Evolutionary conservation across 352 stramenopile species (phyloP).

Genomic region (Phytophthora agathidicida): DNA sequence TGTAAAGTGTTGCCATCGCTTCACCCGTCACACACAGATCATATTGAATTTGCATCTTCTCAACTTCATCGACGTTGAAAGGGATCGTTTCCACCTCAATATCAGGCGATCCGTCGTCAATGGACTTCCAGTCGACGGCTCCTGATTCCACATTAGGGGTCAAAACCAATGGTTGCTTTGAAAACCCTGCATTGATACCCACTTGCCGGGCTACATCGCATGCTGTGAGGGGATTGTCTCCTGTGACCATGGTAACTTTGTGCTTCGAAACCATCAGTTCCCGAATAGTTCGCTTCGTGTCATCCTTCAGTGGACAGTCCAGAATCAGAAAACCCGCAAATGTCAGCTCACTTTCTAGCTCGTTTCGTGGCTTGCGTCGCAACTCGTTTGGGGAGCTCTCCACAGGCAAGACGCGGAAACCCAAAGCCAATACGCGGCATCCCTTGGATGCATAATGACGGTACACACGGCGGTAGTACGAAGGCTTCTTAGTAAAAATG

Average conservation of each 20-base stretch:
- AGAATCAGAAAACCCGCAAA: slow-evolving; percentile 96
- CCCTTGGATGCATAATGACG: slow-evolving; percentile 80
- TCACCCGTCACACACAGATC: slow-evolving; percentile 88
- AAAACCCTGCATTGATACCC: slow-evolving; percentile 94
- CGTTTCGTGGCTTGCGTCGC: slow-evolving; percentile 74
- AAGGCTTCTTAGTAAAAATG: slow-evolving; percentile 89
- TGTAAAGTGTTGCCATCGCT: slow-evolving; percentile 51
- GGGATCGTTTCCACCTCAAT: slow-evolving; percentile 83
- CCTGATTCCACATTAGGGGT: slow-evolving; percentile 38
- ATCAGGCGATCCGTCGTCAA: slow-evolving; percentile 89
- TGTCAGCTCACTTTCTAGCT: slow-evolving; percentile 92
- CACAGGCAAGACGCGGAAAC: slow-evolving; percentile 90
- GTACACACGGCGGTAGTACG: slow-evolving; percentile 90
- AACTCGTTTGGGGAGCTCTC: slow-evolving; percentile 63
- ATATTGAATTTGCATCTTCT: slow-evolving; percentile 72
- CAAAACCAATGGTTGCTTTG: slow-evolving; percentile 76
- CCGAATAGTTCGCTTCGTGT: slow-evolving; percentile 94
- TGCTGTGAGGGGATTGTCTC: slow-evolving; percentile 97
- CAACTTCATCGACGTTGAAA: slow-evolving; percentile 67
- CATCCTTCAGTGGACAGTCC: slow-evolving; percentile 95
- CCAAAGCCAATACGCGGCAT: slow-evolving; percentile 95
- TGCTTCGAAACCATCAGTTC: slow-evolving; percentile 93
- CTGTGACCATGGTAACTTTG: slow-evolving; percentile 97
- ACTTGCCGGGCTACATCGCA: slow-evolving; percentile 97
- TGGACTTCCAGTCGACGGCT: slow-evolving; percentile 80